Conservation (phyloP, 208 protist species). For the Leishmania guyanensis region DNA sequence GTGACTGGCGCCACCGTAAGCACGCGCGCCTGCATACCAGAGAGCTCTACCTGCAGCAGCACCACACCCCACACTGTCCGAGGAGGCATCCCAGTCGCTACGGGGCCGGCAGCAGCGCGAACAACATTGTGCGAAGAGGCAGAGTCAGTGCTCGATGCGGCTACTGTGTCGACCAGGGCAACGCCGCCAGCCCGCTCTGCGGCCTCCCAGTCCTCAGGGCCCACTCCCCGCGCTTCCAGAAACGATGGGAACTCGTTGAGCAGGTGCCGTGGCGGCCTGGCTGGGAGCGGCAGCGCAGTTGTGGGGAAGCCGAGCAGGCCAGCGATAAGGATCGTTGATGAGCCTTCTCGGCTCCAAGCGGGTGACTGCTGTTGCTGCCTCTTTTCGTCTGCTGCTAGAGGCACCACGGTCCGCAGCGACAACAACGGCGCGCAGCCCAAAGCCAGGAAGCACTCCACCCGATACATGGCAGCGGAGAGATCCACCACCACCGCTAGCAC, state of each 20-base stretch:
- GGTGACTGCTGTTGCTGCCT: neutral
- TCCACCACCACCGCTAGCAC: conserved; percentile 75
- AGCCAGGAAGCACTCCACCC: conserved; percentile 74
- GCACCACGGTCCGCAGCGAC: conserved; percentile 40
- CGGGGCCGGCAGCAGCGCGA: neutral
- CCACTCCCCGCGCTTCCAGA: conserved; percentile 12
- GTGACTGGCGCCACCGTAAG: conserved; percentile 31
- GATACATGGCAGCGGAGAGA: conserved; percentile 40
- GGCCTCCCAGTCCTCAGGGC: neutral
- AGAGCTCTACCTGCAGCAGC: conserved; percentile 31
- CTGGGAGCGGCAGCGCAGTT: conserved; percentile 5
- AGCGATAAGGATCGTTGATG: conserved; percentile 37
- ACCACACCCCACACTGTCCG: conserved; percentile 32
- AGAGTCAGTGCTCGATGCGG: conserved; percentile 12
- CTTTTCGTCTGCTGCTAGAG: conserved; percentile 18
- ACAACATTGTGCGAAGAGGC: neutral
- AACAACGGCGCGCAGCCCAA: conserved; percentile 46
- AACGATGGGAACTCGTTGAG: conserved; percentile 8
- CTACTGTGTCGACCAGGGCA: neutral
- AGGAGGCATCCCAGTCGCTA: neutral
- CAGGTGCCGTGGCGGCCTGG: neutral
- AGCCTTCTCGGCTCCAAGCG: conserved; percentile 1
- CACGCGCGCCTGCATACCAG: conserved; percentile 30
- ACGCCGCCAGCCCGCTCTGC: conserved; percentile 3
- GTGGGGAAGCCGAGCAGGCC: conserved; percentile 38